phyloP scores from a whole-genome alignment of 306 rosid genomes.

The Casuarina glauca region DNA sequence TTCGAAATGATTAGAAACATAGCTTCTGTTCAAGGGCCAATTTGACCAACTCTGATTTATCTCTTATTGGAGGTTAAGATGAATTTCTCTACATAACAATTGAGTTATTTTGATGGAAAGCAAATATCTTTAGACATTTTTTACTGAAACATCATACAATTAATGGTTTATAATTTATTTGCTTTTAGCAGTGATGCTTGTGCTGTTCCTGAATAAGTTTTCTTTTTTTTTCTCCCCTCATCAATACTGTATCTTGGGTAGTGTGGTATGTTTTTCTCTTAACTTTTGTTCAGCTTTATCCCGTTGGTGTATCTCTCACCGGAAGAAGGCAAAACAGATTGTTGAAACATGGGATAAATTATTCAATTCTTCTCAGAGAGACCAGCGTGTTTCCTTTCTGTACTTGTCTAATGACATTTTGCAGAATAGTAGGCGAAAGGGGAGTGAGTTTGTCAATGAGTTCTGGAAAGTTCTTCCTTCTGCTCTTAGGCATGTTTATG shows the following conservation, averaged over 20 bases:
- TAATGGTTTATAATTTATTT: background rate
- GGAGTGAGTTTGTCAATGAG: conserved; percentile 89
- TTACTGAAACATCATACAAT: conserved; percentile 7
- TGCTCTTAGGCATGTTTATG: conserved; percentile 66
- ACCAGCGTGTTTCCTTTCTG: conserved; percentile 68
- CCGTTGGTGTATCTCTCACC: conserved; percentile 78
- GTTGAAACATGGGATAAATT: conserved; percentile 86
- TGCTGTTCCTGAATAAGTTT: conserved; percentile 9
- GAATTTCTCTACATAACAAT: conserved; percentile 15
- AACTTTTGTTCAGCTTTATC: conserved; percentile 68
- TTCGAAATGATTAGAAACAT: background rate
- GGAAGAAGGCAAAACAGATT: conserved; percentile 72
- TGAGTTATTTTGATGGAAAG: conserved; percentile 1
- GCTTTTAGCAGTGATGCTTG: background rate
- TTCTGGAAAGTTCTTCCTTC: conserved; percentile 92
- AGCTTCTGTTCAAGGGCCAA: background rate
- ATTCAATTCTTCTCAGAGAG: conserved; percentile 78
- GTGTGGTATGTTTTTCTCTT: conserved; percentile 44
- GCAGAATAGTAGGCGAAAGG: conserved; percentile 90
- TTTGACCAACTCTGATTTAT: background rate
- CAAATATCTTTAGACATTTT: conserved; percentile 16
- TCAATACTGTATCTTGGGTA: conserved; percentile 10
- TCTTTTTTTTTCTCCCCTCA: conserved; percentile 6
- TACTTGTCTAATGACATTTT: conserved; percentile 88
- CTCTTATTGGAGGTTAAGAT: background rate